Base-by-base conservation (phyloP, 2,329 filamentous ascomycete species). In the Botrytis fragariae region DNA sequence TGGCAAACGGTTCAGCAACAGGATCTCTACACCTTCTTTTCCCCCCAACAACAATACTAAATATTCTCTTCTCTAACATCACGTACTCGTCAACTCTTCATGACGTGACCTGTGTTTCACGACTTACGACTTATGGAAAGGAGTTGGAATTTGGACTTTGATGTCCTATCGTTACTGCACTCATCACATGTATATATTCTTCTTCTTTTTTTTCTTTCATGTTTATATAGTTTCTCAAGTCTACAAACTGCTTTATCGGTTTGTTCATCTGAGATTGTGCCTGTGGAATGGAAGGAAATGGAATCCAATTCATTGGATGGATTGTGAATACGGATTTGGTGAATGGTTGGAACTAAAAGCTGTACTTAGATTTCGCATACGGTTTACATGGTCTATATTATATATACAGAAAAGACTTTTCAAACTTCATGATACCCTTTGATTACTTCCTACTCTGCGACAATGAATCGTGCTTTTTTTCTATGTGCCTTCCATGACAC, bases 321-420 rank as follows among this genome's bases (percentile, higher is more conserved):
- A n/a, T 51, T 67, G 45, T 54, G 22, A 37, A 68, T 54, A 39
- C 14, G 51, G 25, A 51, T 68, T 54, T 39, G 45, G 45, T 51
- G 22, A n/a, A 54, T 68, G 64, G 45, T 37, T 67, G 63, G 45
- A 51, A 67, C 12, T n/a, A 57, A 51, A 39, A 39, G 32, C 64
- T 39, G 64, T 68, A 54, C 45, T 54, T 68, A 68, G 45, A 68
- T 68, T 29, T 29, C 9, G 29, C 16, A 42, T 20, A 65, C 12
- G 37, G 42, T 51, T 67, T 35, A 54, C 5, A 54, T 6, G n/a
- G 45, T 68, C 37, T 16, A 68, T 67, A 39, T 12, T n/a, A 51
- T 16, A 61, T 54, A 54, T 54, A 68, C 29, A 42, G 48, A 68
- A 68, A 42, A 42, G 4, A 57, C 16, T n/a, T 39, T 54, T 39